These are phyloP conservation scores for Aspergillaceae sp. DNA, from an alignment of 2,329 filamentous ascomycete species.

Conservation along the genomic window DNA sequence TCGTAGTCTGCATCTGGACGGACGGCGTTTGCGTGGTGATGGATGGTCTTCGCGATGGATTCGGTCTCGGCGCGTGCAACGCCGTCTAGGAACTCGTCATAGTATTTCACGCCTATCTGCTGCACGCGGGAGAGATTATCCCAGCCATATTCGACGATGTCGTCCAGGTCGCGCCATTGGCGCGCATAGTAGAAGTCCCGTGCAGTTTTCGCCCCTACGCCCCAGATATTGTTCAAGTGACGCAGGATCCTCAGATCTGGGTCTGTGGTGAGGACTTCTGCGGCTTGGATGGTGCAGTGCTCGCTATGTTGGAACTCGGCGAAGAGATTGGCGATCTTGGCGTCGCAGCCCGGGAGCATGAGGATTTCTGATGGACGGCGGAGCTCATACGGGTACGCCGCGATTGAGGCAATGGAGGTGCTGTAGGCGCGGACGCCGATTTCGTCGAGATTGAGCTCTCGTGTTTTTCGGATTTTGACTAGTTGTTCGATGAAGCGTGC, in stretches of 20 bases:
- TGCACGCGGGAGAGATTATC: conserved; percentile 63
- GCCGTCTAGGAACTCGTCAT: conserved; percentile 67
- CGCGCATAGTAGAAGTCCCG: conserved; percentile 68
- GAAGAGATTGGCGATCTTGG: conserved; percentile 70
- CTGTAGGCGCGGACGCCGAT: conserved; percentile 81
- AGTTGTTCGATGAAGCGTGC: conserved; percentile 64
- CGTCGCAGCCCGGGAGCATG: conserved; percentile 67
- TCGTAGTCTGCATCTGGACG: conserved; percentile 38
- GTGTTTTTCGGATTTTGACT: conserved; percentile 61
- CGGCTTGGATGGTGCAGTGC: conserved; percentile 54
- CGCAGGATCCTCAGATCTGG: conserved; percentile 56
- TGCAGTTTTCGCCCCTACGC: conserved; percentile 76
- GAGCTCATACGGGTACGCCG: conserved; percentile 64
- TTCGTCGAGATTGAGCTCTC: conserved; percentile 63
- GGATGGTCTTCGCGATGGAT: conserved; percentile 55
- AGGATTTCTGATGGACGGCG: conserved; percentile 36
- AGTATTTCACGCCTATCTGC: conserved; percentile 90
- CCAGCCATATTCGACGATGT: conserved; percentile 80
- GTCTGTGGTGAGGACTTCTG: conserved; percentile 56
- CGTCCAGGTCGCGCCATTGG: conserved; percentile 75
- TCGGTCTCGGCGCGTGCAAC: conserved; percentile 70
- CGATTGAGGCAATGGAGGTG: conserved; percentile 71
- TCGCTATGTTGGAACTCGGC: conserved; percentile 58
- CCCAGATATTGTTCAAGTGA: conserved; percentile 79
- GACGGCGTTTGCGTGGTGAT: conserved; percentile 57